A percentile compares a stretch with the other conserved stretches of the same genome.
Evolutionary conservation across 192 early-diverging fungal genomes (phyloP).

Genomic region (Linnemannia hyalina): DNA sequence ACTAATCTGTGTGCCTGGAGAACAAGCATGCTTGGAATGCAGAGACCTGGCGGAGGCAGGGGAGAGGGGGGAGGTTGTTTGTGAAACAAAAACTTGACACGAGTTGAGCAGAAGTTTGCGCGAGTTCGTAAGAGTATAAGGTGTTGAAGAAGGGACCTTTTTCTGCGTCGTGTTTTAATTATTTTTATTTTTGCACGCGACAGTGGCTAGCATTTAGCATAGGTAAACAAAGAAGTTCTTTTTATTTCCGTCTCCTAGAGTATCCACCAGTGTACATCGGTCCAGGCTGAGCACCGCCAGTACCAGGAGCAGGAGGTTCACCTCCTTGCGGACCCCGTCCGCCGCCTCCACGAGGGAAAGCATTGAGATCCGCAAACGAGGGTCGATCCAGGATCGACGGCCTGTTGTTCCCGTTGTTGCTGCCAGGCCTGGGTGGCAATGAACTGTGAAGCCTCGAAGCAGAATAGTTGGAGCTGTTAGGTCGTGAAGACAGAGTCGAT

Average conservation of each 20-base stretch:
- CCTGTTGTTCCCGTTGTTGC: neutral
- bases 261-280: slow-evolving; percentile 53
- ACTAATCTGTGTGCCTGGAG: neutral
- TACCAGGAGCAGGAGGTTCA: neutral
- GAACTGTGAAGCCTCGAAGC: neutral
- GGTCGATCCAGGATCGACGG: neutral
- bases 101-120: too few species aligned
- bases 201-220: too few species aligned
- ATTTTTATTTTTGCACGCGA: neutral
- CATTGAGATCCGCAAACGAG: slow-evolving; percentile 48
- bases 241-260: slow-evolving; percentile 9
- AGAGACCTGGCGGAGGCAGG: too few species aligned
- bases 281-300: slow-evolving; percentile 4
- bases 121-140: too few species aligned
- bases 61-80: too few species aligned
- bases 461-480: neutral
- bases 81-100: too few species aligned
- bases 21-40: too few species aligned
- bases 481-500: slow-evolving; percentile 10
- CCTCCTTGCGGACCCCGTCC: neutral
- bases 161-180: too few species aligned
- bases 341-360: slow-evolving; percentile 27
- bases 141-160: too few species aligned
- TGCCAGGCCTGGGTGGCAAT: neutral
- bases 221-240: neutral